phyloP scores from a whole-genome alignment of 2,329 filamentous ascomycete genomes.

The Seiridium unicorne region DNA sequence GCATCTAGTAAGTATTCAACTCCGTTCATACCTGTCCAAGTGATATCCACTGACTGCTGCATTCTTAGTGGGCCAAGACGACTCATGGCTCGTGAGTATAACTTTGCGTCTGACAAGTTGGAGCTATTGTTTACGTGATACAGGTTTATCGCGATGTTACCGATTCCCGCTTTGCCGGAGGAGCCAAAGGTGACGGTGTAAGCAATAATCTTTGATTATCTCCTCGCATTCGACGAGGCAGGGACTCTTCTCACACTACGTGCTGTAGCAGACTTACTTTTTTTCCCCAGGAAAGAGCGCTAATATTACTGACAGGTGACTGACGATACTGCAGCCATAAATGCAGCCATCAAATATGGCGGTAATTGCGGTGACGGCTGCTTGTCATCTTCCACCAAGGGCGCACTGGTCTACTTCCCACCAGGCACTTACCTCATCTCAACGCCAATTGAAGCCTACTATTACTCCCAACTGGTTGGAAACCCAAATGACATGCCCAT shows the following conservation, averaged over 20 bases:
- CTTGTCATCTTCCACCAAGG: neutral
- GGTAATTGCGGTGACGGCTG: neutral
- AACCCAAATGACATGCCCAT: neutral
- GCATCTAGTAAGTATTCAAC: neutral
- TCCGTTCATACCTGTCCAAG: too few relatives aligned
- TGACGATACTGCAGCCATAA: constrained; percentile 72
- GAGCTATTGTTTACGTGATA: too few relatives aligned
- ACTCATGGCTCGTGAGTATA: neutral
- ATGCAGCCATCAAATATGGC: constrained; percentile 42
- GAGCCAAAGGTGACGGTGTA: too few relatives aligned
- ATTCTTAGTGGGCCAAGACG: neutral
- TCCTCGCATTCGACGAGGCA: too few relatives aligned
- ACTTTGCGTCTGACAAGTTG: too few relatives aligned
- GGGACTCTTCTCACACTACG: too few relatives aligned
- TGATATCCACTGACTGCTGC: too few relatives aligned
- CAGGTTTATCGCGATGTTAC: neutral
- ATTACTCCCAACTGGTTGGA: neutral
- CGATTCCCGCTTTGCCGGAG: neutral
- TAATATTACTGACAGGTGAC: constrained; percentile 33
- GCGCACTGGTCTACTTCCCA: neutral
- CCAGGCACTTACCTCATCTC: neutral
- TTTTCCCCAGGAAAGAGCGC: too few relatives aligned
- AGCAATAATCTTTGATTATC: too few relatives aligned
- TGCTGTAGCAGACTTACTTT: too few relatives aligned
- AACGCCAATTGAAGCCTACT: neutral